phyloP scores from a whole-genome alignment of 805 yeast species.

The Ogataea saltuana region DNA sequence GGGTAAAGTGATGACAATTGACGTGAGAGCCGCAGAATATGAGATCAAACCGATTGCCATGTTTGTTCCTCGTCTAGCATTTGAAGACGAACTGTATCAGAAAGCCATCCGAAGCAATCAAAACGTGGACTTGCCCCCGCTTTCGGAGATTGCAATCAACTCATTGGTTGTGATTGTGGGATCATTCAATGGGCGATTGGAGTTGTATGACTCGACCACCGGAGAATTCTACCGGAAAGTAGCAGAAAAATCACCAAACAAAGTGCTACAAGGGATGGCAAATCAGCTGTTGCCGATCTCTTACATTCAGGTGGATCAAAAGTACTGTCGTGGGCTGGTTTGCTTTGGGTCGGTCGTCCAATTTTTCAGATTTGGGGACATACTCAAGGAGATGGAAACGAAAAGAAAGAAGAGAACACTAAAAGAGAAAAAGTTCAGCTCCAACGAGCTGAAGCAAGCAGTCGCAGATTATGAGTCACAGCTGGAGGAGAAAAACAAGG shows the following conservation, averaged over 20 bases:
- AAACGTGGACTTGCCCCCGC: slow-evolving; percentile 29
- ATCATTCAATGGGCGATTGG: slow-evolving; percentile 44
- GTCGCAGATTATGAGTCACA: slow-evolving; percentile 33
- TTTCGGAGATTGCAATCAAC: slow-evolving; percentile 32
- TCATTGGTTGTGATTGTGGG: slow-evolving; percentile 39
- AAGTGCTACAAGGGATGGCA: slow-evolving; percentile 16
- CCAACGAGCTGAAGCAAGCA: slow-evolving; percentile 36
- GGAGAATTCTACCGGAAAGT: slow-evolving; percentile 42
- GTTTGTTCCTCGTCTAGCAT: slow-evolving; percentile 26
- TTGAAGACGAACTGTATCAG: slow-evolving; percentile 24
- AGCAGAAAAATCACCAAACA: slow-evolving; percentile 22
- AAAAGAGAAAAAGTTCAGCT: slow-evolving; percentile 32
- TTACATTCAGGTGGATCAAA: slow-evolving; percentile 26
- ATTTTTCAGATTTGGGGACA: slow-evolving; percentile 49
- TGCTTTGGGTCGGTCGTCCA: slow-evolving; percentile 44
- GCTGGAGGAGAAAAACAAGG: slow-evolving; percentile 29
- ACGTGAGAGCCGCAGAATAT: slow-evolving; percentile 38
- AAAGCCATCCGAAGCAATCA: slow-evolving; percentile 13
- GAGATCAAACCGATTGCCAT: slow-evolving; percentile 20
- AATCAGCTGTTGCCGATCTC: slow-evolving; percentile 23
- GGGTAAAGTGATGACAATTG: slow-evolving; percentile 44
- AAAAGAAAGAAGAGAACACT: slow-evolving; percentile 20
- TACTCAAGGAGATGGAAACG: slow-evolving; percentile 21
- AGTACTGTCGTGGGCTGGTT: slow-evolving; percentile 38
- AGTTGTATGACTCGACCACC: slow-evolving; percentile 43